These are phyloP conservation scores for Solanum clarkiae DNA, from an alignment of 257 asterid species.

Conservation along the genomic window DNA sequence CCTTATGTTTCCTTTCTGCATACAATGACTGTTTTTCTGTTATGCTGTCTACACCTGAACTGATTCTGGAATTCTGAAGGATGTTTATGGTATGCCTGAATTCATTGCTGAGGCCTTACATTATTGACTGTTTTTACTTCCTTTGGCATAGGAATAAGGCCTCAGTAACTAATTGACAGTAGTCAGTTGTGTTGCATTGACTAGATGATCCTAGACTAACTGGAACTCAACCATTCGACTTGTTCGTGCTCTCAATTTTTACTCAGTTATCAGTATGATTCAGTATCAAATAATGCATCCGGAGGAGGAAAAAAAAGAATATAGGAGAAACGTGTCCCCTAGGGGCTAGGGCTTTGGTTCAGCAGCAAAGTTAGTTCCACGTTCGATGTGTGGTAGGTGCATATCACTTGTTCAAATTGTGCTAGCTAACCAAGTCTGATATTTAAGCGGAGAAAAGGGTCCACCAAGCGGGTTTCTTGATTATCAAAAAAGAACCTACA, in stretches of 20 bases:
- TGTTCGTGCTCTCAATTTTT: neutral
- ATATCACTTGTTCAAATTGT: neutral
- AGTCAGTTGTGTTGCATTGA: neutral
- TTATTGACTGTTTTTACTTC: neutral
- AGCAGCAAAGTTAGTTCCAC: neutral
- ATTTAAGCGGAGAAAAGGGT: neutral
- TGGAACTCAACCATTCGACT: neutral
- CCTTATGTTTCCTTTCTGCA: neutral
- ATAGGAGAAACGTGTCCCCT: neutral
- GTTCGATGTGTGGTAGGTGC: neutral
- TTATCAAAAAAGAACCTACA: neutral
- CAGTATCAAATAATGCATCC: neutral
- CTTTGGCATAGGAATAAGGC: neutral
- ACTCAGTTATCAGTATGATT: neutral
- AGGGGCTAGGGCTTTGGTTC: neutral
- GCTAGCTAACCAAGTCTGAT: neutral
- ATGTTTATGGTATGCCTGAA: neutral
- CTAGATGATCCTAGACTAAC: neutral
- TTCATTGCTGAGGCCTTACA: neutral
- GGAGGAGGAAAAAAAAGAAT: neutral
- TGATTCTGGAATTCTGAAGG: neutral
- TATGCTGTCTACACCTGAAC: neutral
- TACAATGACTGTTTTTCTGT: neutral
- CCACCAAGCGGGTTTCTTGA: neutral
- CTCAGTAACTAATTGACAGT: neutral